These are phyloP conservation scores for Trichoderma breve DNA, from an alignment of 2,329 filamentous ascomycete species.

Conservation along the genomic window DNA sequence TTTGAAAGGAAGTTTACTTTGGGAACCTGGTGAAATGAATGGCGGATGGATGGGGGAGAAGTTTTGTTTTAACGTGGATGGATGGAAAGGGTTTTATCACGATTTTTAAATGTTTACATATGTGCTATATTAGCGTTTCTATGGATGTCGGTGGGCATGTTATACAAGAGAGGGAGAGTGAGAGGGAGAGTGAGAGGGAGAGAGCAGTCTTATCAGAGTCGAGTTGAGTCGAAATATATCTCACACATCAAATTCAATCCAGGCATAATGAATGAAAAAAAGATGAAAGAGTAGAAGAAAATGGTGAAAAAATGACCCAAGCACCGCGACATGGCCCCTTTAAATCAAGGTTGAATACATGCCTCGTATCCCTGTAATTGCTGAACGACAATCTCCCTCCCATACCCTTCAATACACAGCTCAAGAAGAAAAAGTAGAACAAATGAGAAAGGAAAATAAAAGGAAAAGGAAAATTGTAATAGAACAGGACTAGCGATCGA, in stretches of 20 bases:
- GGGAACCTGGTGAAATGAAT: not conserved
- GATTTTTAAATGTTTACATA: slow-evolving; percentile 11
- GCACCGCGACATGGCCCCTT: not conserved
- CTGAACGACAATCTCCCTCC: slow-evolving; percentile 6
- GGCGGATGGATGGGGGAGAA: not conserved
- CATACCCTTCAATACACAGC: not conserved
- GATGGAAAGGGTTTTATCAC: not conserved
- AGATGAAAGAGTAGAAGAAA: not conserved
- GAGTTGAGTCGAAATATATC: slow-evolving; percentile 2
- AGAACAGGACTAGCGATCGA: slow-evolving; percentile 4
- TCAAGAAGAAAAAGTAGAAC: not conserved
- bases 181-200: not conserved
- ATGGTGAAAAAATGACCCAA: not conserved
- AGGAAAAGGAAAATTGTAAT: not conserved
- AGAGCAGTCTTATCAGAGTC: not conserved
- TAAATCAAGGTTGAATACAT: not conserved
- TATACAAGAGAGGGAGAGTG: not conserved
- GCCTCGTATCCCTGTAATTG: not conserved
- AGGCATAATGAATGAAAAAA: not conserved
- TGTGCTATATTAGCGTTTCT: slow-evolving; percentile 18
- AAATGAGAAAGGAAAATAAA: not conserved
- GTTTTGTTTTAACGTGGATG: not conserved
- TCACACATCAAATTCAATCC: not conserved
- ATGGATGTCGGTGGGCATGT: slow-evolving; percentile 9
- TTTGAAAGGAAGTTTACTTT: not conserved